These are phyloP conservation scores for Corchorus olitorius DNA, from an alignment of 345 rosid genomes.

Conservation along the genomic window DNA sequence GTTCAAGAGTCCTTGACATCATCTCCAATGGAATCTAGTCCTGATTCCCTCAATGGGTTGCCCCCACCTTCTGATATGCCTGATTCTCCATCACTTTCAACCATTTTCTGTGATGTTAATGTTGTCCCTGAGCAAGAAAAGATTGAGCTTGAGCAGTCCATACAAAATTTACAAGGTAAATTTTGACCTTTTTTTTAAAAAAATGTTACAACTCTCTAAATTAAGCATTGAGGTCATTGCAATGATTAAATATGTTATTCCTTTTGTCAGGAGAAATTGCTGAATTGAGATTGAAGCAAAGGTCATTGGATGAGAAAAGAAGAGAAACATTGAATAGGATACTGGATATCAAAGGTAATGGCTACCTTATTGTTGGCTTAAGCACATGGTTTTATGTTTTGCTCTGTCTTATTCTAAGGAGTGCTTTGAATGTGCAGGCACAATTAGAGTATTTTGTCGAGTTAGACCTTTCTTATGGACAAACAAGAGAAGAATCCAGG, in stretches of 20 bases:
- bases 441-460: constrained; percentile 84
- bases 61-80: constrained; percentile 39
- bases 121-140: constrained; percentile 83
- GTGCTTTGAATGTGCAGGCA: constrained; percentile 54
- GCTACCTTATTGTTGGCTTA: too few relatives aligned
- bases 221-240: constrained; percentile 1
- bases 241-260: neutral
- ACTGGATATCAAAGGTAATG: constrained; percentile 73
- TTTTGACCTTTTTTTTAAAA: too few relatives aligned
- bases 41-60: constrained; percentile 32
- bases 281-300: constrained; percentile 56
- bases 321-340: constrained; percentile 64
- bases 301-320: constrained; percentile 61
- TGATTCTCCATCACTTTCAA: constrained; percentile 42
- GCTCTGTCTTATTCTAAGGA: neutral
- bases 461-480: constrained; percentile 57
- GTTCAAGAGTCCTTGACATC: constrained; percentile 29
- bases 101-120: constrained; percentile 61
- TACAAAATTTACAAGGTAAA: constrained; percentile 63
- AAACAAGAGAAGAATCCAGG: constrained; percentile 48
- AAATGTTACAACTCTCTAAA: too few relatives aligned
- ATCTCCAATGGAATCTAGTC: constrained; percentile 36
- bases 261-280: constrained; percentile 54
- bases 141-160: constrained; percentile 59
- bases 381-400: constrained; percentile 16